Percentiles rank a stretch among this genome's conserved stretches.
Evolutionary conservation across 2,329 filamentous ascomycete species (phyloP).

Genomic region (Periglandula ipomoeae): DNA sequence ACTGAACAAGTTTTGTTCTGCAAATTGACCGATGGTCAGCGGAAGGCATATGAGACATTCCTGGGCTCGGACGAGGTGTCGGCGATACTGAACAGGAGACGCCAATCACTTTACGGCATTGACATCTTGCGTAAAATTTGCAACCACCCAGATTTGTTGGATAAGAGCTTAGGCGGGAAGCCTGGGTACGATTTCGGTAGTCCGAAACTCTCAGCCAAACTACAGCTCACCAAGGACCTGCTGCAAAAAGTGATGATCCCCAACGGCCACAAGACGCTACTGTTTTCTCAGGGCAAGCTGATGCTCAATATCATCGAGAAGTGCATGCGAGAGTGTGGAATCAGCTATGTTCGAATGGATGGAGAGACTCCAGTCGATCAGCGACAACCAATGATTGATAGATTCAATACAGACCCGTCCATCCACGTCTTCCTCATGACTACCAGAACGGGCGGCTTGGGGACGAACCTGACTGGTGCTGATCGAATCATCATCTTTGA

Average conservation of each 20-base stretch:
- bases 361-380: constrained; percentile 81
- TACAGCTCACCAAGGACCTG: constrained; percentile 86
- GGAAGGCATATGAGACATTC: constrained; percentile 72
- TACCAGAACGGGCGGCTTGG: constrained; percentile 89
- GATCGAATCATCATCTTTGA: constrained; percentile 97
- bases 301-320: constrained; percentile 93
- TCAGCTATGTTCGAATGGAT: constrained; percentile 86
- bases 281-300: constrained; percentile 88
- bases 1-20: constrained; percentile 95
- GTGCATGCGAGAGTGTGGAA: constrained; percentile 60
- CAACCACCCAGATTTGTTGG: constrained; percentile 86
- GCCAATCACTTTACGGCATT: constrained; percentile 80
- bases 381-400: constrained; percentile 83
- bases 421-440: constrained; percentile 88
- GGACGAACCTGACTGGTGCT: constrained; percentile 89
- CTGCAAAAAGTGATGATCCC: constrained; percentile 76
- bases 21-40: constrained; percentile 71
- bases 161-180: constrained; percentile 48
- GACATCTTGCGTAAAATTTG: constrained; percentile 92
- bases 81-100: constrained; percentile 65
- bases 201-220: constrained; percentile 77
- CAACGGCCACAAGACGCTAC: constrained; percentile 81
- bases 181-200: constrained; percentile 68
- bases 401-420: constrained; percentile 74
- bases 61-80: constrained; percentile 75